phyloP scores from a whole-genome alignment of 2,329 filamentous ascomycete genomes.

The Neopestalotiopsis clavispora region DNA sequence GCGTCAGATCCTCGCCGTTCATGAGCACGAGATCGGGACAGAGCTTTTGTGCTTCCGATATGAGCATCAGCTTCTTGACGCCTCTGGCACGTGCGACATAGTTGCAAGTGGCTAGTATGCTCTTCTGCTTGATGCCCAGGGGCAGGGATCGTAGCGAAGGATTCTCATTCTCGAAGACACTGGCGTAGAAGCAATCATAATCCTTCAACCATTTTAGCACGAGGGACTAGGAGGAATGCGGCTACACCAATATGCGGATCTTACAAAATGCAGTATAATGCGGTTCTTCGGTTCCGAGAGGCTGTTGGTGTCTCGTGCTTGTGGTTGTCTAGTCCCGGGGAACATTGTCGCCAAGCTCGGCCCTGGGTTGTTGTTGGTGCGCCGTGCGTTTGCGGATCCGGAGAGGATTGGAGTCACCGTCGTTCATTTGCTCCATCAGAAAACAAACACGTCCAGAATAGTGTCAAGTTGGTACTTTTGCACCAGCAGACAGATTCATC shows the following conservation, averaged over 20 bases:
- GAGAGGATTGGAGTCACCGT: background rate
- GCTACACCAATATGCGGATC: background rate
- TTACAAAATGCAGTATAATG: conserved; percentile 18
- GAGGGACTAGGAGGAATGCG: conserved; percentile 1
- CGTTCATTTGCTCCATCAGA: background rate
- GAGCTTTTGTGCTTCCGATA: conserved; percentile 77
- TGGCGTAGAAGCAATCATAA: conserved; percentile 94
- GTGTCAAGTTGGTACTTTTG: background rate
- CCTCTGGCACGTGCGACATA: conserved; percentile 82
- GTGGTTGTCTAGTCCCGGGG: background rate
- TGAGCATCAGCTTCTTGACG: conserved; percentile 82
- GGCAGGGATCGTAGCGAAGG: conserved; percentile 74
- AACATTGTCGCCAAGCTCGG: background rate
- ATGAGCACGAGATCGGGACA: conserved; percentile 88
- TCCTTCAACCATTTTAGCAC: conserved; percentile 50
- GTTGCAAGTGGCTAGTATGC: conserved; percentile 92
- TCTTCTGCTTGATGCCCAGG: conserved; percentile 89
- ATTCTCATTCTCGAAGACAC: conserved; percentile 82
- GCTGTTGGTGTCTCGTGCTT: background rate
- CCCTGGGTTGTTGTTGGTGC: background rate
- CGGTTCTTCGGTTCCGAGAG: conserved; percentile 8
- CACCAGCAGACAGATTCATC: background rate
- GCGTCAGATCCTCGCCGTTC: conserved; percentile 83
- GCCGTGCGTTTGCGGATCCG: background rate
- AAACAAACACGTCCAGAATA: background rate